Evolutionary conservation across 1,284 basidiomycete genomes (phyloP).

Genomic region (Marasmius fiardii): DNA sequence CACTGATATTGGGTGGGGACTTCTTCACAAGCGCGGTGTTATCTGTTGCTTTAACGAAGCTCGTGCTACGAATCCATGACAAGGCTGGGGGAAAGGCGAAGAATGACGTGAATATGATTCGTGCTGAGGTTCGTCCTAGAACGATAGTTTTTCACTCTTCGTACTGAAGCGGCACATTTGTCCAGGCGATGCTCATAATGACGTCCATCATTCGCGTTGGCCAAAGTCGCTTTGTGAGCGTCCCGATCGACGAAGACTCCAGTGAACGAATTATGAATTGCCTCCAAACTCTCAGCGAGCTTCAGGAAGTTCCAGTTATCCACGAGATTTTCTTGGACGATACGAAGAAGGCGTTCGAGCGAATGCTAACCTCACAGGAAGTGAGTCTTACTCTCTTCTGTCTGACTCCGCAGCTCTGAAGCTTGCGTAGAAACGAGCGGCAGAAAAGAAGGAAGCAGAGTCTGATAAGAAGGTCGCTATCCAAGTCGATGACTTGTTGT

Average conservation of each 20-base stretch:
- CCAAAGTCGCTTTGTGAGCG: constrained; percentile 81
- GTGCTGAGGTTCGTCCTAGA: constrained; percentile 69
- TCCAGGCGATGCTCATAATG: constrained; percentile 96
- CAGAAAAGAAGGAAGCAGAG: constrained; percentile 84
- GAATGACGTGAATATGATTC: constrained; percentile 66
- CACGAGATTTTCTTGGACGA: constrained; percentile 91
- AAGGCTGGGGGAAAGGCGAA: constrained; percentile 45
- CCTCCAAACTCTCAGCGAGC: constrained; percentile 87
- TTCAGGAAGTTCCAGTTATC: constrained; percentile 59
- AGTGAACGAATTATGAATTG: constrained; percentile 97
- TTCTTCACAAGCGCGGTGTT: constrained; percentile 96
- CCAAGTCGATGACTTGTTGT: constrained; percentile 92
- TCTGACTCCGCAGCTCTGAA: constrained; percentile 16
- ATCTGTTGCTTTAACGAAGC: constrained; percentile 87
- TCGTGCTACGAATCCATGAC: constrained; percentile 82
- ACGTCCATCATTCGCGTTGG: constrained; percentile 95
- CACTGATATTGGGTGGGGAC: constrained; percentile 91
- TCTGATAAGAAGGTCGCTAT: constrained; percentile 69
- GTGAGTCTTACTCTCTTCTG: constrained; percentile 33
- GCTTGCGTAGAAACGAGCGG: constrained; percentile 66
- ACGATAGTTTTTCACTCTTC: not conserved
- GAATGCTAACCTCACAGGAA: constrained; percentile 93
- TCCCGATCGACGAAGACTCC: constrained; percentile 97
- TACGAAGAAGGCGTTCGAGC: constrained; percentile 90
- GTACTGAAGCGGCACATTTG: not conserved